Evolutionary conservation across 164 flowering plant species (phyloP).

Genomic region (Vitis rupestris): DNA sequence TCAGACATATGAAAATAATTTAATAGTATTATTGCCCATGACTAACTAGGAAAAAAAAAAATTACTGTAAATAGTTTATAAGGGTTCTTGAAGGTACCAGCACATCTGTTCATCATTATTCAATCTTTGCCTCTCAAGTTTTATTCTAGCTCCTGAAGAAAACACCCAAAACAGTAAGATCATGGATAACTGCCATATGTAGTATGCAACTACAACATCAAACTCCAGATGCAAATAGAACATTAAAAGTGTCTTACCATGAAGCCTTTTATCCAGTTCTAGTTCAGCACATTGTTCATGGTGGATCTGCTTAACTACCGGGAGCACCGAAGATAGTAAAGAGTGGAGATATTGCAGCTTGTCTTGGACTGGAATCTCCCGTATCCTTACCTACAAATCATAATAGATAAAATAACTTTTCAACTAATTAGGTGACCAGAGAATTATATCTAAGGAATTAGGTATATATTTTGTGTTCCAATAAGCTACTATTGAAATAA

Average conservation of each 20-base stretch:
- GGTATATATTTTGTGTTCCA: neutral
- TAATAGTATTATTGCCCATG: neutral
- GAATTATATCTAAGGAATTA: neutral
- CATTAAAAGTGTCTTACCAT: slow-evolving; percentile 45
- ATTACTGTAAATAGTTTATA: neutral
- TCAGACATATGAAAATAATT: too few relatives aligned
- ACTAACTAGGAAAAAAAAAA: neutral
- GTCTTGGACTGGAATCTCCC: slow-evolving; percentile 68
- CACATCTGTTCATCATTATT: slow-evolving; percentile 94
- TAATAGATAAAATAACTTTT: neutral
- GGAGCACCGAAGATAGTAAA: slow-evolving; percentile 83
- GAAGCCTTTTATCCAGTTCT: slow-evolving; percentile 66
- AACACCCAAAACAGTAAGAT: slow-evolving; percentile 6
- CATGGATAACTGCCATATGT: neutral
- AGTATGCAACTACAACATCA: neutral
- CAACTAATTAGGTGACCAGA: neutral
- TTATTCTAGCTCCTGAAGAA: slow-evolving; percentile 58
- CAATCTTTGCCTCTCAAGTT: slow-evolving; percentile 68
- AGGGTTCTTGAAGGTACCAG: slow-evolving; percentile 52
- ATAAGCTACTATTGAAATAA: neutral
- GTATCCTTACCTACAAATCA: slow-evolving; percentile 59
- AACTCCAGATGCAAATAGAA: slow-evolving; percentile 7
- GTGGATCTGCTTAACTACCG: slow-evolving; percentile 76
- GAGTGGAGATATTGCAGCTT: slow-evolving; percentile 75
- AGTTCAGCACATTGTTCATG: slow-evolving; percentile 74